These are phyloP conservation scores for Cyberlindnera bimundalis DNA, from an alignment of 805 yeast genomes.

Conservation along the genomic window DNA sequence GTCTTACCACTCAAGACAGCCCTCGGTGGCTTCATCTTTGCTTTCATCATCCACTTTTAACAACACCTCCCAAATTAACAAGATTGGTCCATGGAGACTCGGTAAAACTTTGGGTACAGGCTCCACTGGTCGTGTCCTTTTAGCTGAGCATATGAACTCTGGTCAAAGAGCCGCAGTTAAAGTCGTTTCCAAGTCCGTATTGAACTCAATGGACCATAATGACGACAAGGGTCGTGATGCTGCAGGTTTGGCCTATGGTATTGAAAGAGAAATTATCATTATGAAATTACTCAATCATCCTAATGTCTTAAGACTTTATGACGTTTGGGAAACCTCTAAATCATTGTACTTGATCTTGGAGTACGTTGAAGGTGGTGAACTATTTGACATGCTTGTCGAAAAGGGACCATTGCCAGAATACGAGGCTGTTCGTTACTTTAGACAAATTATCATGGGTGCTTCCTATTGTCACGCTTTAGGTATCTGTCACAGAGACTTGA, in stretches of 20 bases:
- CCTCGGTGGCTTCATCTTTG: slow-evolving; percentile 55
- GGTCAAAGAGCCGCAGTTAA: slow-evolving; percentile 83
- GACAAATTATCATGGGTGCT: slow-evolving; percentile 75
- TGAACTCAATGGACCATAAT: slow-evolving; percentile 31
- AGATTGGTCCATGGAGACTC: slow-evolving; percentile 79
- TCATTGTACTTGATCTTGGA: slow-evolving; percentile 78
- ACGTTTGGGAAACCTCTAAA: slow-evolving; percentile 96
- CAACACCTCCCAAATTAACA: slow-evolving; percentile 37
- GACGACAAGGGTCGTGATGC: slow-evolving; percentile 40
- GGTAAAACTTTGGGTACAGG: slow-evolving; percentile 81
- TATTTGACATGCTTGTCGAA: slow-evolving; percentile 67
- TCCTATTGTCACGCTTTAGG: slow-evolving; percentile 79
- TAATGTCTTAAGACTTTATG: slow-evolving; percentile 88
- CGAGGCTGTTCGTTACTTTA: slow-evolving; percentile 74
- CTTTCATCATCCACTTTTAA: slow-evolving; percentile 42
- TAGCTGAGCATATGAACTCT: slow-evolving; percentile 64
- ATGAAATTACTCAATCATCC: slow-evolving; percentile 95
- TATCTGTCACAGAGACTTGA: slow-evolving; percentile 77
- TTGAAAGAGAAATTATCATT: slow-evolving; percentile 94
- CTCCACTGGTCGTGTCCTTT: slow-evolving; percentile 74
- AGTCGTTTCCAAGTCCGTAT: slow-evolving; percentile 66
- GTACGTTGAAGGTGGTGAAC: slow-evolving; percentile 86
- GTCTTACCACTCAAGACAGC: slow-evolving; percentile 47
- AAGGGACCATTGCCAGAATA: slow-evolving; percentile 67
- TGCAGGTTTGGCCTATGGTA: slow-evolving; percentile 86